Evolutionary conservation across 139 green algal genomes (phyloP), one percentile per base, ranked within the genome.

Genomic region (Prasinococcaceae sp.): DNA sequence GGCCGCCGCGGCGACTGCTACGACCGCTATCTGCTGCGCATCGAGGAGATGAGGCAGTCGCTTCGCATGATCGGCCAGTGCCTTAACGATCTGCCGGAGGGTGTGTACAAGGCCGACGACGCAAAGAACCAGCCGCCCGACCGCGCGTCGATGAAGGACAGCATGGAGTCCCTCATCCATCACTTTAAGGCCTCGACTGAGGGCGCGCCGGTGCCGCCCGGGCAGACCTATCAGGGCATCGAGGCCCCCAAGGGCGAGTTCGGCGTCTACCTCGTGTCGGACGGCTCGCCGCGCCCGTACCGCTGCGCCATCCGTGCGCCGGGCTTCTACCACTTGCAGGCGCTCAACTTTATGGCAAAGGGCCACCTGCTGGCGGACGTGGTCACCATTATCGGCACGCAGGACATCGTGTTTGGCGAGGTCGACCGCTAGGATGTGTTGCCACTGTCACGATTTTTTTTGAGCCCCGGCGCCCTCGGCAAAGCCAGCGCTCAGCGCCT

Each of bases 381-480:
- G 23, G 80, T 87, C 38, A 86, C 80, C 25, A 86, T 89, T 45
- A 89, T 92, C 25, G 78, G 80, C 37, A 89, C 77, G 3, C 72
- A 86, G 68, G 82, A 92, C 46, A 81, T 92, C 37, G 82, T 92
- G 55, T 92, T 89, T 68, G 82, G 83, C 17, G 83, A 92, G 54
- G 58, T 79, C 9, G 60, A 72, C 30, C 45, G 60, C 33, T 68
- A 66, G n/a, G n/a, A n/a, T n/a, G n/a, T n/a, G n/a, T n/a, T n/a
- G n/a, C n/a, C n/a, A n/a, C n/a, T n/a, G n/a, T n/a, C n/a, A n/a
- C n/a, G n/a, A n/a, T n/a, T n/a, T n/a, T n/a, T n/a, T n/a, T n/a
- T n/a, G n/a, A n/a, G n/a, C n/a, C n/a, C n/a, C n/a, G n/a, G n/a
- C n/a, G n/a, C n/a, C n/a, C n/a, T n/a, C n/a, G n/a, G n/a, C n/a